Base-by-base conservation (phyloP, 2,329 filamentous ascomycete species). In the Westerdykella ornata region DNA sequence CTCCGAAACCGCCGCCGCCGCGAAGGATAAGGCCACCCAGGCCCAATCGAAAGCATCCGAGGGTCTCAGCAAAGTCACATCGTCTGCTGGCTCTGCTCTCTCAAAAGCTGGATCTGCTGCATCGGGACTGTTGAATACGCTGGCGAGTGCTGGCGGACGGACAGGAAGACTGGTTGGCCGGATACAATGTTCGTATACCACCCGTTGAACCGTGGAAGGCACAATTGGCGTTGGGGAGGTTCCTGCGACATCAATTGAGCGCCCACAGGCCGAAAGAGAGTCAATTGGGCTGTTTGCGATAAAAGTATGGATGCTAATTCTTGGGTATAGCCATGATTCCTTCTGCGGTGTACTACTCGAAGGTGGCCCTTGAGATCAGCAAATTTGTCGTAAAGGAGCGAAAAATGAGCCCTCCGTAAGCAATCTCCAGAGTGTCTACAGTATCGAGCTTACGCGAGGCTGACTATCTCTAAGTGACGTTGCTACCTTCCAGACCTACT, bases 361-460 rank as follows among this genome's bases (percentile, higher is more conserved):
- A 82, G 68, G 90, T 97, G 64, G 85, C 77, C 59, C 72, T 89
- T 52, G 92, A 98, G 76, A 76, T 97, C 46, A 78, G 78, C 66
- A 94, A 86, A 78, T 77, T 96, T 55, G 80, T 97, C 54, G 88
- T 88, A 75, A 80, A 81, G 60, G 82, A 81, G 68, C 88, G 90
- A 72, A 86, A 85, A 74, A 96, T 98, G 88, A 75, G 77, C 65
- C 88, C 88, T 72, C 92, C 92, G 92, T 98, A 85, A 81, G 89
- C 46, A 8, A 29, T 31, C 33, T 42, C 26, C 17, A 28, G 19
- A 17, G 19, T 19, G 20, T 28, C 5, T 37, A 29, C 37, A 3
- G 16, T 7, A 26, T 26, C 11, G 17, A 33, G 16, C 11, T 15
- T 31, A 5, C 28, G 28, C 30, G 26, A 40, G 38, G 43, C 49